Evolutionary conservation across 345 rosid species (phyloP).

Genomic region (Salix purpurea): DNA sequence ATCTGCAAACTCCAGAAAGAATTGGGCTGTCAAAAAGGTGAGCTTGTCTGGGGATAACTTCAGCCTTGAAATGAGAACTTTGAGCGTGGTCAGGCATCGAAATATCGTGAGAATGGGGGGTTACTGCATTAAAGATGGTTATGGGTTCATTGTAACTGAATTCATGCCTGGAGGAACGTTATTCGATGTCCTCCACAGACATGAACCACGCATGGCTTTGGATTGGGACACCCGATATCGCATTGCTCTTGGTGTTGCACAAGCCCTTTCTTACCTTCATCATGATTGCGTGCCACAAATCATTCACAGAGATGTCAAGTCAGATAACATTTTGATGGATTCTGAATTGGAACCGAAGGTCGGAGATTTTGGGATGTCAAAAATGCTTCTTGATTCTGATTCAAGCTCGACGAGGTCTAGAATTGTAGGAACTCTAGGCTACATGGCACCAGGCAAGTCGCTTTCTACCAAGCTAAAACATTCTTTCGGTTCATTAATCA

Average conservation of each 20-base stretch:
- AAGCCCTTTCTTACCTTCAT: constrained; percentile 41
- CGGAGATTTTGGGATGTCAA: constrained; percentile 40
- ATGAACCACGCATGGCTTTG: constrained; percentile 19
- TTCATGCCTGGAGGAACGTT: constrained; percentile 38
- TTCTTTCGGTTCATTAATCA: not conserved
- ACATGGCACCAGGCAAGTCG: constrained; percentile 40
- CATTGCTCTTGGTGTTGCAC: constrained; percentile 34
- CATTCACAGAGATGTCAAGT: constrained; percentile 37
- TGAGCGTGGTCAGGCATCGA: constrained; percentile 30
- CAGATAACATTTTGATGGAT: constrained; percentile 35
- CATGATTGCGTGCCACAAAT: constrained; percentile 42
- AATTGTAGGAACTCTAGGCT: constrained; percentile 38
- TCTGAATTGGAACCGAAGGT: constrained; percentile 37
- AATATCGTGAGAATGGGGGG: constrained; percentile 35
- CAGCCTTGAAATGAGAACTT: constrained; percentile 27
- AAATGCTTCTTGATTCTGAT: constrained; percentile 22
- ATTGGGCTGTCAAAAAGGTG: constrained; percentile 42
- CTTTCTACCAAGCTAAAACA: not conserved
- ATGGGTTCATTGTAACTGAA: constrained; percentile 31
- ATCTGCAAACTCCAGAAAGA: constrained; percentile 19
- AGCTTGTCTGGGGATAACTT: constrained; percentile 28
- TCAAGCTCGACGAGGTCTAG: constrained; percentile 24
- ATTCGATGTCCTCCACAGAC: constrained; percentile 22
- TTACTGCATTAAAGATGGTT: constrained; percentile 28
- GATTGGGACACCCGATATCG: constrained; percentile 31